These are phyloP conservation scores for Alloteropsis angusta DNA, from an alignment of 202 grass and related monocot species.

Conservation along the genomic window DNA sequence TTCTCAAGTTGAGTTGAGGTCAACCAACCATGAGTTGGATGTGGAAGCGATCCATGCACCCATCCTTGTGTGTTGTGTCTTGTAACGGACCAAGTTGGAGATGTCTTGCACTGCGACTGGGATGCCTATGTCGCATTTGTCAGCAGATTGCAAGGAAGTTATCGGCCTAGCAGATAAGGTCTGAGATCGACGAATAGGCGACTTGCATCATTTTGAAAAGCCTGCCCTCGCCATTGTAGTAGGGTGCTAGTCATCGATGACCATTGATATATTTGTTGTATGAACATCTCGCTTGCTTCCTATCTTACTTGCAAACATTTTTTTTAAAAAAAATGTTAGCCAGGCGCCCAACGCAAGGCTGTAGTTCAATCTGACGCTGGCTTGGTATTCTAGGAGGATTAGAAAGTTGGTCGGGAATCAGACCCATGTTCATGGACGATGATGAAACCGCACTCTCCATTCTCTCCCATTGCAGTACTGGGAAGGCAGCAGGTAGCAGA, in stretches of 20 bases:
- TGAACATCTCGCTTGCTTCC: too few species aligned
- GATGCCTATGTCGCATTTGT: not conserved
- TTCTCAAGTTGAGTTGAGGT: not conserved
- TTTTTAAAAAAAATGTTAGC: too few species aligned
- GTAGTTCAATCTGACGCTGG: not conserved
- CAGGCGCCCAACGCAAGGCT: not conserved
- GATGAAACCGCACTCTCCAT: not conserved
- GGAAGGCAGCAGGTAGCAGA: not conserved
- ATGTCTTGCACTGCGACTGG: not conserved
- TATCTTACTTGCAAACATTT: too few species aligned
- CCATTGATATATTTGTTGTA: too few species aligned
- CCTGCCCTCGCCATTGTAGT: not conserved
- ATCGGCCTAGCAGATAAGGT: not conserved
- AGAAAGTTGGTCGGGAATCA: not conserved
- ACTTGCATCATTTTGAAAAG: not conserved
- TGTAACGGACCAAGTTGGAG: not conserved
- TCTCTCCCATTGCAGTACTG: too few species aligned
- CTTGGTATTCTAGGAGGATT: not conserved
- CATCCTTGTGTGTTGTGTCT: too few species aligned
- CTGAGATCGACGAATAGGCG: not conserved
- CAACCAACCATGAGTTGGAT: not conserved
- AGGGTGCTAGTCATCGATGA: not conserved
- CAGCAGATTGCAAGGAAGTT: not conserved
- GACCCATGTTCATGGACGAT: not conserved
- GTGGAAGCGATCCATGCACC: not conserved